A percentile compares a stretch with the other conserved stretches of the same genome.
Conservation (phyloP, 148 eudicot genomes). For the Arbutus unedo region DNA sequence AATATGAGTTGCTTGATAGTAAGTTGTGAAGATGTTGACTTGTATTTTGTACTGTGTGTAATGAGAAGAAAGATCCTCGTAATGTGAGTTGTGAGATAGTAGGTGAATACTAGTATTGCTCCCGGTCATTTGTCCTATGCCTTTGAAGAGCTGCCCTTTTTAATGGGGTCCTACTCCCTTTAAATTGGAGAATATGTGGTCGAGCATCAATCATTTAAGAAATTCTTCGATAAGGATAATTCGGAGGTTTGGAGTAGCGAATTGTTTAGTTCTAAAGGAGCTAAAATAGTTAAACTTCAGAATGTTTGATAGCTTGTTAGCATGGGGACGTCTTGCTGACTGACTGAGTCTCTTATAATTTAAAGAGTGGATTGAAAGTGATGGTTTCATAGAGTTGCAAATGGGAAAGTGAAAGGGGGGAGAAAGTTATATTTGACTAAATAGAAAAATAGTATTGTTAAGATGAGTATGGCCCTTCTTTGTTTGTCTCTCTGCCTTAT, state of each 20-base stretch:
- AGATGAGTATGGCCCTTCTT: neutral
- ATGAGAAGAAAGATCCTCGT: neutral
- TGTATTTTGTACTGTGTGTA: neutral
- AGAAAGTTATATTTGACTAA: neutral
- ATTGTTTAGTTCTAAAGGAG: neutral
- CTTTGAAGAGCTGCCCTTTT: neutral
- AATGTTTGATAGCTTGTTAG: neutral
- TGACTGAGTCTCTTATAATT: neutral
- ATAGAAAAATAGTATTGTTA: neutral
- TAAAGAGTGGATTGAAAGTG: neutral
- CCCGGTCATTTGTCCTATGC: neutral
- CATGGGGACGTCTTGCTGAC: neutral
- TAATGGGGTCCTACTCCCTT: neutral
- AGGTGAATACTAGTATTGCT: neutral
- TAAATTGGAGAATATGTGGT: neutral
- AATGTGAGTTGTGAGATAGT: neutral
- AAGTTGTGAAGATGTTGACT: constrained; percentile 31
- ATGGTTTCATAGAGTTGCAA: neutral
- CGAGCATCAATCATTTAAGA: neutral
- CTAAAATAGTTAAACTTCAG: neutral
- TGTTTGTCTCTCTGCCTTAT: neutral
- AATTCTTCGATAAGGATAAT: neutral
- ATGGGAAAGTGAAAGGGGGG: neutral
- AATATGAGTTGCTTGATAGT: constrained; percentile 81
- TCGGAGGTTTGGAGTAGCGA: neutral